phyloP scores from a whole-genome alignment of 768 basidiomycete species.

The Leucosporidium creatinivorum region DNA sequence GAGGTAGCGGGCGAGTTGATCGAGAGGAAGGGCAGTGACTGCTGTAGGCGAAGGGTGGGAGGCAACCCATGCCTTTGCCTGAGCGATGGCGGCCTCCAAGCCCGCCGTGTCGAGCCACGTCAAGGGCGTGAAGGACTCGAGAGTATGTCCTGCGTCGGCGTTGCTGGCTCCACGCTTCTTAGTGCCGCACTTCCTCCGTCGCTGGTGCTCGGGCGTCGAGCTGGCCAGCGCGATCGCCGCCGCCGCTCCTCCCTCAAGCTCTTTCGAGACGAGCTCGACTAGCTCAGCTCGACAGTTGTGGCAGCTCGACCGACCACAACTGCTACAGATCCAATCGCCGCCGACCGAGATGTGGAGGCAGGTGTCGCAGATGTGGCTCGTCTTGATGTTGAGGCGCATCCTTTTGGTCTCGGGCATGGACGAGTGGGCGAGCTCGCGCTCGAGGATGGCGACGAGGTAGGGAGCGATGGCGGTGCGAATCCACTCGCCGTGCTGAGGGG shows the following conservation, averaged over 20 bases:
- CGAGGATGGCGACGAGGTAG: constrained; percentile 1
- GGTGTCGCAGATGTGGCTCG: constrained; percentile 17
- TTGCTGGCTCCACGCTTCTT: constrained; percentile 17
- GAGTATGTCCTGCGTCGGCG: neutral
- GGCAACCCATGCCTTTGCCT: neutral
- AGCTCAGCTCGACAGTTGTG: constrained; percentile 10
- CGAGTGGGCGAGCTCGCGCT: constrained; percentile 6
- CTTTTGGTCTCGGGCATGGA: neutral
- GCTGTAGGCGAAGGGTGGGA: constrained; percentile 6
- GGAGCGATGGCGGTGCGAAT: constrained; percentile 23
- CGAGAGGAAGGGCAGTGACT: neutral
- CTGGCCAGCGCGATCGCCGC: too few relatives aligned
- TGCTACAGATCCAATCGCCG: constrained; percentile 19
- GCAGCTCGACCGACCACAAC: constrained; percentile 24
- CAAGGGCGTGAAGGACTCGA: constrained; percentile 10
- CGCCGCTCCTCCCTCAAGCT: neutral
- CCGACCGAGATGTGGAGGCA: constrained; percentile 14
- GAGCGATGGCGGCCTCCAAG: constrained; percentile 2
- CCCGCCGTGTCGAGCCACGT: neutral
- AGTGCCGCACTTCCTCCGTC: constrained; percentile 26
- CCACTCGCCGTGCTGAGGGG: constrained; percentile 4
- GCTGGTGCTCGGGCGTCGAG: constrained; percentile 5
- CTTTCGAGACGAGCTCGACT: neutral
- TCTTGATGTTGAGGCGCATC: constrained; percentile 6
- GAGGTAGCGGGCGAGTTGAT: constrained; percentile 10